Conservation (phyloP, 495 filamentous ascomycete species). For the Hypoxylon intermedium region DNA sequence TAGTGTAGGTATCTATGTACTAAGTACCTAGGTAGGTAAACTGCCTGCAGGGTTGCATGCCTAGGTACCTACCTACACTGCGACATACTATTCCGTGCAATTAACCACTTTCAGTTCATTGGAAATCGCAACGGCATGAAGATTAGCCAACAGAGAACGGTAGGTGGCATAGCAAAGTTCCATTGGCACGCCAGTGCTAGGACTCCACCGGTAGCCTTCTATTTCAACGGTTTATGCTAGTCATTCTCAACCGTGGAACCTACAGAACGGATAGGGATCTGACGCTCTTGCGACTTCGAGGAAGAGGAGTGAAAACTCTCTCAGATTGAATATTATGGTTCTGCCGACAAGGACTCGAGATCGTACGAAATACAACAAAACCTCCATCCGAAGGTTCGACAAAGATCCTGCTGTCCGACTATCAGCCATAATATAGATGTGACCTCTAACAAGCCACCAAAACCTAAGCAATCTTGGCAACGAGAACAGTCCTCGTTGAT, state of each 20-base stretch:
- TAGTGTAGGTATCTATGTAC: not conserved
- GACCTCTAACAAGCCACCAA: not conserved
- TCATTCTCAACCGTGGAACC: slow-evolving; percentile 15
- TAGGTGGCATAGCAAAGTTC: slow-evolving; percentile 16
- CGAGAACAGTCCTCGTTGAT: not conserved
- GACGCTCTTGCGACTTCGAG: not conserved
- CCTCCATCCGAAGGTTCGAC: not conserved
- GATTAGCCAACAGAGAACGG: not conserved
- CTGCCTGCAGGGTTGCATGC: slow-evolving; percentile 8
- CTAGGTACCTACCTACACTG: too few species aligned
- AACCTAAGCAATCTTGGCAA: not conserved
- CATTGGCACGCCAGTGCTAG: slow-evolving; percentile 9
- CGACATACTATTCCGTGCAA: not conserved
- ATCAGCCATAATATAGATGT: not conserved
- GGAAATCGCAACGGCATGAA: not conserved
- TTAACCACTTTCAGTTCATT: slow-evolving; percentile 11
- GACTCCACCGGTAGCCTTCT: slow-evolving; percentile 4
- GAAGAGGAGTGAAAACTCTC: not conserved
- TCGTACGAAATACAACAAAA: not conserved
- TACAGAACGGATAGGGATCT: slow-evolving; percentile 25
- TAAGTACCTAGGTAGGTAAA: too few species aligned
- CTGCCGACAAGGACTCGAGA: slow-evolving; percentile 1
- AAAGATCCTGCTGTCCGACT: not conserved
- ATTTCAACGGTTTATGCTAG: slow-evolving; percentile 8
- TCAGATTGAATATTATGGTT: too few species aligned